Percentiles rank a stretch among this genome's conserved stretches.
phyloP scores from a whole-genome alignment of 2,329 filamentous ascomycete species.

The Sporothrix sp. region DNA sequence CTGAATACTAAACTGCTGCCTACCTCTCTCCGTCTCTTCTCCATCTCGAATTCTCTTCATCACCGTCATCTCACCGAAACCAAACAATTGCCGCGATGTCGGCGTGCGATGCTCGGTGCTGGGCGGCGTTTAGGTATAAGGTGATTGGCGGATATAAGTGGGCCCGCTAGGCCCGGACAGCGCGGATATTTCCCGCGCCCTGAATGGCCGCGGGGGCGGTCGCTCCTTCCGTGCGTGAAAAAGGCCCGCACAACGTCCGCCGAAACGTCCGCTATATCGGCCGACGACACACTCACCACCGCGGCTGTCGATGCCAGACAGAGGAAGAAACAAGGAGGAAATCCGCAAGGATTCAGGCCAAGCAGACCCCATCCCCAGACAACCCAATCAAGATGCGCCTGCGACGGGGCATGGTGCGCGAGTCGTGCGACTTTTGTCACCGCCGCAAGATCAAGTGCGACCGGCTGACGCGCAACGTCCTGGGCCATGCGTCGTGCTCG shows the following conservation, averaged over 20 bases:
- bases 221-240: not conserved
- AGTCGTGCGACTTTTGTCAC: slow-evolving; percentile 16
- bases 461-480: slow-evolving; percentile 14
- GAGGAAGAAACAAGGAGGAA: not conserved
- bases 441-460: slow-evolving; percentile 22
- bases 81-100: not conserved
- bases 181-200: not conserved
- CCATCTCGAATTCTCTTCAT: no score
- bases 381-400: slow-evolving; percentile 7
- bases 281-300: not conserved
- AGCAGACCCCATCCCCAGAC: not conserved
- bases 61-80: not conserved
- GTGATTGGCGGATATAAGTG: not conserved
- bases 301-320: not conserved
- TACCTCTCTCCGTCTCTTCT: not conserved
- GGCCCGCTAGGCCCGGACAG: not conserved
- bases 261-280: no score
- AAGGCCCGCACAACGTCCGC: slow-evolving; percentile 3
- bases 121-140: not conserved
- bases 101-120: not conserved
- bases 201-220: not conserved
- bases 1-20: no score
- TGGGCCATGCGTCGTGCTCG: slow-evolving; percentile 18
- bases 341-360: not conserved
- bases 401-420: slow-evolving; percentile 13